Percentiles rank a stretch among this genome's conserved stretches.
Evolutionary conservation across 2,329 filamentous ascomycete genomes (phyloP).

Genomic region (Zymoseptoria tritici): DNA sequence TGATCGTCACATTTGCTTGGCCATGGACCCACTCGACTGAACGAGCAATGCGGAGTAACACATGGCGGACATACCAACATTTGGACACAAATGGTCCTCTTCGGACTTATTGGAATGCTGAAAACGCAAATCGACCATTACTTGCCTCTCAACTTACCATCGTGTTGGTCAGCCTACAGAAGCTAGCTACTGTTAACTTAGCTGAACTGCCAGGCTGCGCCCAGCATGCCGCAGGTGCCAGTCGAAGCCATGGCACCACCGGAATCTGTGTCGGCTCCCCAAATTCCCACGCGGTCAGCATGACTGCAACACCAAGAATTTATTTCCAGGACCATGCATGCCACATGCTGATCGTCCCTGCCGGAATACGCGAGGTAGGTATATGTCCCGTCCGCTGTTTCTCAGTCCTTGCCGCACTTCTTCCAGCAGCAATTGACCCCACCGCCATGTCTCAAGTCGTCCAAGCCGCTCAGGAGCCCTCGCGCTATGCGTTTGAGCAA

Average conservation of each 20-base stretch:
- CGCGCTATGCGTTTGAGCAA: neutral
- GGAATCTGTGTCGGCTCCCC: neutral
- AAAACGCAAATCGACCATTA: neutral
- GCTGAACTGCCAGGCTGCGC: neutral
- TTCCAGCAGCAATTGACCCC: neutral
- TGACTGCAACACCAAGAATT: neutral
- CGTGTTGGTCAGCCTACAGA: neutral
- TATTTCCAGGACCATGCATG: neutral
- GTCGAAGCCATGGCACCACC: neutral
- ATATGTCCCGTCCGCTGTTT: neutral
- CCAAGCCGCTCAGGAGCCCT: neutral
- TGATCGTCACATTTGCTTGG: neutral
- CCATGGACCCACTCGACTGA: neutral
- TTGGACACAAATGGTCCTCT: neutral
- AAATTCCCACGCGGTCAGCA: neutral
- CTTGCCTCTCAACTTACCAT: neutral
- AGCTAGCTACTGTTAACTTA: neutral
- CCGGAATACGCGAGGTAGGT: neutral
- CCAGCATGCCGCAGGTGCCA: neutral
- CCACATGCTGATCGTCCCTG: neutral
- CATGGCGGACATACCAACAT: neutral
- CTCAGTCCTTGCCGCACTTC: neutral
- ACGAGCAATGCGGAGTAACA: neutral
- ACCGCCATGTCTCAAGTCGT: neutral
- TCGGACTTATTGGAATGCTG: neutral